A percentile compares a stretch with the other conserved stretches of the same genome.
Evolutionary conservation across 2,329 filamentous ascomycete genomes (phyloP).

Genomic region (Pezizomycotina sp.): DNA sequence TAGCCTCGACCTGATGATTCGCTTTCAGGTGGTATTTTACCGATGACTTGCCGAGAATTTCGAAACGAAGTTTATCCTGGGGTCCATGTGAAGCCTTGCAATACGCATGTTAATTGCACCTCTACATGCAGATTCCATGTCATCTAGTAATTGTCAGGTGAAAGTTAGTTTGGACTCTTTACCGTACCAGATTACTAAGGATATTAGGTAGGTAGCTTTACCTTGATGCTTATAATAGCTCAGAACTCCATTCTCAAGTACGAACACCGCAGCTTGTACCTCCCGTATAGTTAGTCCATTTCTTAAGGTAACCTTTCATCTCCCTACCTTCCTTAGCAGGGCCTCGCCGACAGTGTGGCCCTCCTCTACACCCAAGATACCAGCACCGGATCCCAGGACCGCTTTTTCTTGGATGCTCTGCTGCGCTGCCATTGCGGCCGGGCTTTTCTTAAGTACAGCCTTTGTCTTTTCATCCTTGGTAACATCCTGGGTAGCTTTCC

Average conservation of each 20-base stretch:
- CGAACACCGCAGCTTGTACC: constrained; percentile 98
- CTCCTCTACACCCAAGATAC: constrained; percentile 32
- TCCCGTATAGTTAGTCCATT: constrained; percentile 97
- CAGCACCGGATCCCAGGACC: constrained; percentile 54
- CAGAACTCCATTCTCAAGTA: constrained; percentile 87
- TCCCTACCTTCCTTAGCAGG: constrained; percentile 77
- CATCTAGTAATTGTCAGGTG: constrained; percentile 40
- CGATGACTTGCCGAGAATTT: constrained; percentile 93
- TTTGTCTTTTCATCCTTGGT: constrained; percentile 86
- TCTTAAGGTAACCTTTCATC: constrained; percentile 98
- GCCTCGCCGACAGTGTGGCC: constrained; percentile 35
- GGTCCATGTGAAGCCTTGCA: constrained; percentile 82
- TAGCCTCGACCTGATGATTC: constrained; percentile 94
- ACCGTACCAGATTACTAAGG: not conserved
- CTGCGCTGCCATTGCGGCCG: constrained; percentile 84
- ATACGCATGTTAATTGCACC: constrained; percentile 99
- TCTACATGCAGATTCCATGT: constrained; percentile 85
- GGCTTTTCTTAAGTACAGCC: constrained; percentile 80
- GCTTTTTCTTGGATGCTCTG: constrained; percentile 94
- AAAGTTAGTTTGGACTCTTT: constrained; percentile 12
- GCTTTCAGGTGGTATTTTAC: constrained; percentile 97
- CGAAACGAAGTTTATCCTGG: constrained; percentile 96
- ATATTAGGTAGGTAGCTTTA: constrained; percentile 24
- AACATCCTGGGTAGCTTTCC: constrained; percentile 92
- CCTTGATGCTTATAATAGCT: constrained; percentile 98